A percentile compares a stretch with the other conserved stretches of the same genome.
Evolutionary conservation across 169 alveolate genomes (phyloP).

Genomic region (Besnoitia besnoiti): DNA sequence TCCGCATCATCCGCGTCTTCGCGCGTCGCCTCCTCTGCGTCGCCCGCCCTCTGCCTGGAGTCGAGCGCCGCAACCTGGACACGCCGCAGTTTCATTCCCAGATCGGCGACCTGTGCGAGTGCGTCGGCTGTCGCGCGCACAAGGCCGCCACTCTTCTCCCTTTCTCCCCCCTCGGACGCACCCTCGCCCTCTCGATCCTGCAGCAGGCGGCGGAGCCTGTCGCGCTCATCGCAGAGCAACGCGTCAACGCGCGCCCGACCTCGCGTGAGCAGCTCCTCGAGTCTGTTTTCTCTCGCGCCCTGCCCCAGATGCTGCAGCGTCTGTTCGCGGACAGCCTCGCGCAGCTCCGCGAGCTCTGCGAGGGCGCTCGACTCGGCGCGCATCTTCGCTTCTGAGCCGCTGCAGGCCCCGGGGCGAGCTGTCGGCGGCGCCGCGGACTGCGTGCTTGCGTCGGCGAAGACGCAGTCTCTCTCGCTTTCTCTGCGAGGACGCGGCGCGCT

Average conservation of each 20-base stretch:
- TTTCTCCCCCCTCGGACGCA: neutral
- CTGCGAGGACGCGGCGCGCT: no score
- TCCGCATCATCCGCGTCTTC: neutral
- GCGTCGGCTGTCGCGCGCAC: neutral
- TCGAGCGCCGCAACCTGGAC: slow-evolving; percentile 10
- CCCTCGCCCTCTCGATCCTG: neutral
- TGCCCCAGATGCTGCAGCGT: neutral
- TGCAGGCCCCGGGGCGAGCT: no score
- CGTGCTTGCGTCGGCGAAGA: no score
- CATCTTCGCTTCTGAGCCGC: no score
- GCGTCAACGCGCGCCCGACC: neutral
- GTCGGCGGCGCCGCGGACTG: no score
- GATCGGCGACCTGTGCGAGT: neutral
- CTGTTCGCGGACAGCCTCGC: neutral
- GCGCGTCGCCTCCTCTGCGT: neutral
- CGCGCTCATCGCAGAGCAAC: neutral
- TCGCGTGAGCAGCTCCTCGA: neutral
- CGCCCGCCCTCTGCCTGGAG: neutral
- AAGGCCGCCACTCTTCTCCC: neutral
- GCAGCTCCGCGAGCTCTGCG: neutral
- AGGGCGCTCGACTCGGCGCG: neutral
- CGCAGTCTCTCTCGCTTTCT: no score
- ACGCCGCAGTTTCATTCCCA: neutral
- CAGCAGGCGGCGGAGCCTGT: neutral
- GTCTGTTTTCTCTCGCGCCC: neutral